phyloP scores from a whole-genome alignment of 1,139 yeast species.

The Magnusiomyces fungicola region DNA sequence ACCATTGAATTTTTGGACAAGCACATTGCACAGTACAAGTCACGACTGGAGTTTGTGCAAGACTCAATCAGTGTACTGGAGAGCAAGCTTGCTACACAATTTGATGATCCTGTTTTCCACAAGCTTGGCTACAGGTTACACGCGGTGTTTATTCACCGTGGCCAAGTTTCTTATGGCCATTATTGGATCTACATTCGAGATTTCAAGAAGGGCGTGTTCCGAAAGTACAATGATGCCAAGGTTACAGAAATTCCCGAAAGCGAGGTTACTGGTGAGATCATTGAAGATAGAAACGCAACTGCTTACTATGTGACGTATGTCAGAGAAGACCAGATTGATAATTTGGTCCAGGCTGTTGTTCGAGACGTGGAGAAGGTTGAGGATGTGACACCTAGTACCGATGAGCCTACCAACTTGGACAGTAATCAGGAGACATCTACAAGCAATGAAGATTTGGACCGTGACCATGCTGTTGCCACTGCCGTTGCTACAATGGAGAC shows the following conservation, averaged over 20 bases:
- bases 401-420: too few relatives aligned
- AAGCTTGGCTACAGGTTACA: slow-evolving; percentile 72
- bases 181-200: slow-evolving; percentile 93
- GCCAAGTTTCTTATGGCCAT: slow-evolving; percentile 94
- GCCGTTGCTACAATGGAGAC: not conserved
- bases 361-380: slow-evolving; percentile 16
- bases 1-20: slow-evolving; percentile 29
- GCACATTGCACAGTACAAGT: slow-evolving; percentile 18
- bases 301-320: slow-evolving; percentile 88
- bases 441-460: too few relatives aligned
- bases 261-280: slow-evolving; percentile 57
- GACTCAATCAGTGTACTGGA: slow-evolving; percentile 40
- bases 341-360: slow-evolving; percentile 53
- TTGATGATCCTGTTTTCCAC: slow-evolving; percentile 42
- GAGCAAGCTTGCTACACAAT: slow-evolving; percentile 48
- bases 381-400: too few relatives aligned
- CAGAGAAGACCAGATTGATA: slow-evolving; percentile 50
- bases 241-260: slow-evolving; percentile 70
- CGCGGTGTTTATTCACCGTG: slow-evolving; percentile 90
- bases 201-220: slow-evolving; percentile 54
- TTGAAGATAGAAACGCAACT: slow-evolving; percentile 73
- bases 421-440: too few relatives aligned
- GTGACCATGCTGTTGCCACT: too few relatives aligned
- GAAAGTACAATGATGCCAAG: slow-evolving; percentile 88
- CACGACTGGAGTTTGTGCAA: slow-evolving; percentile 16